phyloP scores from a whole-genome alignment of 2,329 filamentous ascomycete genomes.

The Dactylellina sp. region DNA sequence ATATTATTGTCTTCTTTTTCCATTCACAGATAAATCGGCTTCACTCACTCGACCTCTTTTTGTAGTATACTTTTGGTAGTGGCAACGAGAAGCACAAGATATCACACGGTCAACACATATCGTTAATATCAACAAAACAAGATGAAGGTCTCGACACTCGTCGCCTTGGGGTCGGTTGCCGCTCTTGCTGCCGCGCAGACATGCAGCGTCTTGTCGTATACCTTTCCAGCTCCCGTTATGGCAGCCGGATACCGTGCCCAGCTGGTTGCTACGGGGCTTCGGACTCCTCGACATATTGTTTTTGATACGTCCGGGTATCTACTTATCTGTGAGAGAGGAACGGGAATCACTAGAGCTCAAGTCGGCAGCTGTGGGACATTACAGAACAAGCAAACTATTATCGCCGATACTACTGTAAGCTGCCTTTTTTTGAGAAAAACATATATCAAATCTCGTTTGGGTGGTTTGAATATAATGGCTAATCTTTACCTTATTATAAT shows the following conservation, averaged over 20 bases:
- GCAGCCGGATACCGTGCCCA: constrained; percentile 65
- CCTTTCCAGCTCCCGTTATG: constrained; percentile 40
- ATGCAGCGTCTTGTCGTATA: constrained; percentile 43
- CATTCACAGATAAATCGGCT: no score
- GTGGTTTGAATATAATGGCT: background rate
- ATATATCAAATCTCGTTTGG: background rate
- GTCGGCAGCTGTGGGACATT: constrained; percentile 64
- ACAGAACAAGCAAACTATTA: constrained; percentile 47
- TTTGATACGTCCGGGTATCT: constrained; percentile 67
- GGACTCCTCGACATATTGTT: constrained; percentile 65
- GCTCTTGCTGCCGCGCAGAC: constrained; percentile 42
- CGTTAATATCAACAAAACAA: background rate
- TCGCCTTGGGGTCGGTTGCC: constrained; percentile 11
- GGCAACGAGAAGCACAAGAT: constrained; percentile 3
- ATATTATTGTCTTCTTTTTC: background rate
- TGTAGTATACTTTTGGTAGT: no score
- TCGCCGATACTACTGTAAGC: constrained; percentile 48
- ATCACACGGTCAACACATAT: constrained; percentile 41
- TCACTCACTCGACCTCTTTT: no score
- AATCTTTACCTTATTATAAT: no score
- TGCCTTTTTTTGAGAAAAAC: no score
- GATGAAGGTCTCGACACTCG: constrained; percentile 45
- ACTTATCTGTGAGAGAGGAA: constrained; percentile 66
- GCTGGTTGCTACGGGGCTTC: constrained; percentile 65
- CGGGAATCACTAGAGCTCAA: constrained; percentile 65